Evolutionary conservation across 768 basidiomycete species (phyloP).

Genomic region (Lactifluus echinatus): DNA sequence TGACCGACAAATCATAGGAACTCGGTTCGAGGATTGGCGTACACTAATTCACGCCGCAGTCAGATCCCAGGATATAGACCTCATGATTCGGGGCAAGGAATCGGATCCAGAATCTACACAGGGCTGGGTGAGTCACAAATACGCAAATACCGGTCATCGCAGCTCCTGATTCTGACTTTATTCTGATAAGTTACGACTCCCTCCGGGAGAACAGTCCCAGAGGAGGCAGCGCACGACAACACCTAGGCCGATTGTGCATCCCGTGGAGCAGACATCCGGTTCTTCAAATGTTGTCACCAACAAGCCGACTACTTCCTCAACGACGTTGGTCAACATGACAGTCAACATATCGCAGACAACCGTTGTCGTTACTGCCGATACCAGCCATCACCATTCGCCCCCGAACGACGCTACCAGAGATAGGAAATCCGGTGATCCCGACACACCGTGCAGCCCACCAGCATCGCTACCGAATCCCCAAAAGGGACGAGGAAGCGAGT

Average conservation of each 20-base stretch:
- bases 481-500: no score
- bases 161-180: no score
- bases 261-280: not conserved
- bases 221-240: not conserved
- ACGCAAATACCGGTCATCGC: no score
- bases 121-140: no score
- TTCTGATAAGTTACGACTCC: no score
- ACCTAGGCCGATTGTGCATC: not conserved
- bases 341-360: no score
- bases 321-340: not conserved
- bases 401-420: not conserved
- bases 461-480: no score
- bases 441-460: not conserved
- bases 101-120: no score
- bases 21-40: not conserved
- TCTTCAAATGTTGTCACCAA: not conserved
- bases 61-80: not conserved
- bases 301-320: not conserved
- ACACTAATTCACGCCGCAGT: not conserved
- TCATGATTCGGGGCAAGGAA: not conserved
- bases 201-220: no score
- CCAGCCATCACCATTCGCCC: not conserved
- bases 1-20: not conserved
- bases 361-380: not conserved
- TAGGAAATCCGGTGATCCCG: not conserved